These are phyloP conservation scores for Pseudogymnoascus sp. DNA, from an alignment of 2,329 filamentous ascomycete species.

Conservation along the genomic window DNA sequence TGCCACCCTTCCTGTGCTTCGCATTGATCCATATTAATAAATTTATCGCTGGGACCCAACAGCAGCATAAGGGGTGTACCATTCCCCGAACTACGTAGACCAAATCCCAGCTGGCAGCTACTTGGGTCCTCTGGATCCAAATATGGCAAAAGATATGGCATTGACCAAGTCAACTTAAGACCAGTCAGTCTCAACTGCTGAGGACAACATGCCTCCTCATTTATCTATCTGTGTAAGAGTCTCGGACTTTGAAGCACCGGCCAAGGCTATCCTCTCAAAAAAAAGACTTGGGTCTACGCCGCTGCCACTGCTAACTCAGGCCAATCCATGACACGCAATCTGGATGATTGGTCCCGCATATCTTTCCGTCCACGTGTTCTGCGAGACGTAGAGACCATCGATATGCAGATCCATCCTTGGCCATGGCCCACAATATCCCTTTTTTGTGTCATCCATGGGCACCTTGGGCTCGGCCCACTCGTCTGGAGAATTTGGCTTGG, in stretches of 20 bases:
- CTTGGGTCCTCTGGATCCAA: not conserved
- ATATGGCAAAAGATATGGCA: not conserved
- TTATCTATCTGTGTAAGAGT: not conserved
- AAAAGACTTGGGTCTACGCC: not conserved
- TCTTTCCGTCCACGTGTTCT: not conserved
- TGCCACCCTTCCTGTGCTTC: not conserved
- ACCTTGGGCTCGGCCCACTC: not conserved
- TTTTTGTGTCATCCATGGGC: not conserved
- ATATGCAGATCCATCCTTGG: not conserved
- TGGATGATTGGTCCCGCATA: not conserved
- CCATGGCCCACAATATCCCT: not conserved
- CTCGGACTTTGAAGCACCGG: not conserved
- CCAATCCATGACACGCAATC: not conserved
- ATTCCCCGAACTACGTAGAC: not conserved
- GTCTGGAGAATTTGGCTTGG: not conserved
- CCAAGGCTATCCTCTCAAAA: not conserved
- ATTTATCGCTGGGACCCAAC: not conserved
- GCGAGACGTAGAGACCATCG: not conserved
- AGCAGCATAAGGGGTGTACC: not conserved
- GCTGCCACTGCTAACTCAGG: not conserved
- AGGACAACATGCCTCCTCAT: not conserved
- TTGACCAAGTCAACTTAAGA: not conserved
- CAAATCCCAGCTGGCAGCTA: not conserved
- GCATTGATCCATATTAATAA: not conserved
- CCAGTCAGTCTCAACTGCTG: not conserved